Conservation (phyloP, 2,329 filamentous ascomycete species). For the Fusarium sp. region DNA sequence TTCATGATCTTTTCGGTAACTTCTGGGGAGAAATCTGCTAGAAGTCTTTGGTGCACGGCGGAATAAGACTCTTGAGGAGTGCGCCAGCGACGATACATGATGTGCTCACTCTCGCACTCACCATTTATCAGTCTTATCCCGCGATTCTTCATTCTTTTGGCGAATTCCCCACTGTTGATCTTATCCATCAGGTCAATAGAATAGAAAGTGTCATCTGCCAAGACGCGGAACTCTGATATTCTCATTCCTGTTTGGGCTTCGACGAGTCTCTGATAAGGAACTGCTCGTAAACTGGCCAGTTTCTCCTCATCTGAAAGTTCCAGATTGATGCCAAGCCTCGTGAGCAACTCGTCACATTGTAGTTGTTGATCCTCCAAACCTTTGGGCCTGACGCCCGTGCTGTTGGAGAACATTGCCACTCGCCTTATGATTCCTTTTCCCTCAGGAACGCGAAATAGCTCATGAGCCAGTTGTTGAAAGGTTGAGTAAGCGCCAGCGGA, state of each 20-base stretch:
- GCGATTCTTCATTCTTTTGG: neutral
- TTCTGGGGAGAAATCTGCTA: neutral
- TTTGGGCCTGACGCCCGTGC: neutral
- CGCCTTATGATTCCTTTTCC: neutral
- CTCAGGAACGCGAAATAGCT: neutral
- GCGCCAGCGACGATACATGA: neutral
- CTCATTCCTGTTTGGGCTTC: neutral
- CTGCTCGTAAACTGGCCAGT: accelerated
- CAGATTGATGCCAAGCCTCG: accelerated
- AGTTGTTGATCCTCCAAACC: neutral
- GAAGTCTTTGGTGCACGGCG: neutral
- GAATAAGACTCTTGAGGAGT: neutral
- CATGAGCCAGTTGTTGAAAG: neutral
- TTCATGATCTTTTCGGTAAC: neutral
- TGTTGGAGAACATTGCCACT: neutral
- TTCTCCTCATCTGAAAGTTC: neutral
- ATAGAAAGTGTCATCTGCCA: neutral
- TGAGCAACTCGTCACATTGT: neutral
- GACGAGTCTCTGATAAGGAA: neutral
- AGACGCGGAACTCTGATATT: neutral
- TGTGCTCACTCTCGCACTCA: neutral
- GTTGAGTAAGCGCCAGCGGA: neutral
- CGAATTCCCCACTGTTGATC: neutral
- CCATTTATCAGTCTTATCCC: neutral
- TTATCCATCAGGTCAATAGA: accelerated